Evolutionary conservation across 257 asterid species (phyloP), one percentile per base, ranked within the genome.

Genomic region (Ilex asprella): DNA sequence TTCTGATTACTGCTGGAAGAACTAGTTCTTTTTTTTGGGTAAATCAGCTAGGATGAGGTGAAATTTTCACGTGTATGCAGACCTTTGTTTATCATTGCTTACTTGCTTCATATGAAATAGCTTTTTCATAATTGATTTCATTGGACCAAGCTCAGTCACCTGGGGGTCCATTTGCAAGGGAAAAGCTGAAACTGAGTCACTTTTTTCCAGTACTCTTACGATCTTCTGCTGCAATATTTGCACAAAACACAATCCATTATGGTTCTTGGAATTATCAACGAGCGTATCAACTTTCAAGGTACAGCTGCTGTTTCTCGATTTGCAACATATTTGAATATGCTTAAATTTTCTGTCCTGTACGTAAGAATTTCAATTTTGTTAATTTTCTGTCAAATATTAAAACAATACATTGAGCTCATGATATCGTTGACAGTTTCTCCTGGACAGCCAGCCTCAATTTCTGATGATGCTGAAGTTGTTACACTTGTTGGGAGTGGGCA

Each of bases 201-300:
- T 31, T 60, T 64, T 71, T 69, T 50, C 63, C 58, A 93, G 97
- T 93, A 87, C 71, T 85, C 99, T 14, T 85, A 89, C 60, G 96
- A 93, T 70, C 89, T 93, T 50, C 86, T 93, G 80, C 76, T 89
- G 70, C 97, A 93, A 82, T 89, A 83, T 75, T 71, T 93, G 31
- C 97, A 93, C 84, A 93, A 93, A 81, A 78, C 82, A 31, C 94
- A 85, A 62, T 89, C 95, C 41, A 84, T 82, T 63, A 82, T 83
- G 54, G 89, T 93, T 94, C 96, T 93, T 72, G 97, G 99, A 69
- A 73, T 93, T 56, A 73, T 93, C 82, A 93, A 93, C 59, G 96
- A 93, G 83, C 99, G 83, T 79, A 93, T 93, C 69, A 86, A 93
- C 79, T 89, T 93, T 76, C 84, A 82, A 79, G 98, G 98, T 91